Evolutionary conservation across 2,329 filamentous ascomycete species (phyloP), one percentile per base, ranked within the genome.

Genomic region (Madurella fahalii): DNA sequence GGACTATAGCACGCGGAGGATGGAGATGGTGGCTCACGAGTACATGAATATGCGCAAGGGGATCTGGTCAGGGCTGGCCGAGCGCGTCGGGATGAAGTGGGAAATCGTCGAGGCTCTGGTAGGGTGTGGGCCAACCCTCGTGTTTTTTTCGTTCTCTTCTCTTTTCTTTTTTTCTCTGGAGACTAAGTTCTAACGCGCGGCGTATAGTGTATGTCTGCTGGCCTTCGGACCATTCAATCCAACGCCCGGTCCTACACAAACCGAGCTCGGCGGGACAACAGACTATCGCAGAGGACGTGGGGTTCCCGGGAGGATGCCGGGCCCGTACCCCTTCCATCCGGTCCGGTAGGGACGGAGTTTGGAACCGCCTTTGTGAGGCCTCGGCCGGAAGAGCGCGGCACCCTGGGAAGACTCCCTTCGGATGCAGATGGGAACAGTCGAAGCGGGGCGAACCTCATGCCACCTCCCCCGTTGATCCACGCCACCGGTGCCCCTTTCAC

Each of bases 11-110:
- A 52, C 51, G 11, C 52, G 55, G 1, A 34, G 52, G 47, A 25
- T 63, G 11, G 58, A 61, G 42, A 41, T 45, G 11, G 58, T 64
- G 5, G 53, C 61, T 7, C 53, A 52, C 40, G 63, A 64, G 55
- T 64, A 64, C 42, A 60, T 64, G 55, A 42, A 17, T 9, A 58
- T 64, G 60, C 53, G 63, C 7, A 50, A 52, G 45, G 47, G 63
- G 48, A 56, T 64, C 5, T 64, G 63, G 63, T 56, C 52, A 1
- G 55, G 56, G 7, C 30, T 64, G 43, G 63, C 63, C 20, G 60
- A 58, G 4, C 34, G 59, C 5, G 45, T 64, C 40, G 59, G 58
- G 11, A 57, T 61, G 58, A 51, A 48, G 37, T 61, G 61, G 58
- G 37, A 61, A 8, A 54, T 58, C 15, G 63, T 64, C 11, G 63